phyloP scores from a whole-genome alignment of 306 rosid genomes.

The Cyclanthera cordifolia region DNA sequence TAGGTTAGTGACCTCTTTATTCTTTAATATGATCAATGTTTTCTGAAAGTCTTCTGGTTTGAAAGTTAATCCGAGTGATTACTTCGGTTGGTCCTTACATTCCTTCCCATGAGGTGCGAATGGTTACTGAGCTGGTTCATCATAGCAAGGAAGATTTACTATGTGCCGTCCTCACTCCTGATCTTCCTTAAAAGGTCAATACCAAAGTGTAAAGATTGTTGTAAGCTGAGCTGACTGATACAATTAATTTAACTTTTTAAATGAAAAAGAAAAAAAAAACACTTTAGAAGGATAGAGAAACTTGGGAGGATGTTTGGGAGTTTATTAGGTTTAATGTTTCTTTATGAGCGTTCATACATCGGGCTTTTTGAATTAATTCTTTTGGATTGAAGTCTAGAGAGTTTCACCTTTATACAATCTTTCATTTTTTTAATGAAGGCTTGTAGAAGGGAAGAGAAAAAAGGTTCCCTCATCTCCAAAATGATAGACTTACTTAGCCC shows the following conservation, averaged over 20 bases:
- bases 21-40: neutral
- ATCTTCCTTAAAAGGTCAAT: neutral
- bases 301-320: no score
- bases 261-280: neutral
- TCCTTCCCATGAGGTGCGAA: neutral
- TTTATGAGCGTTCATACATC: no score
- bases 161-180: neutral
- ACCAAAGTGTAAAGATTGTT: no score
- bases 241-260: neutral
- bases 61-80: neutral
- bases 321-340: no score
- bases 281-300: no score
- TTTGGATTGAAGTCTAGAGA: no score
- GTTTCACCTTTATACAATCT: no score
- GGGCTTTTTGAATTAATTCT: no score
- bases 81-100: neutral
- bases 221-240: neutral
- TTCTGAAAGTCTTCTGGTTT: neutral
- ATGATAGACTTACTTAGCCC: neutral
- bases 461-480: neutral
- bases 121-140: neutral
- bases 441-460: no score
- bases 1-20: neutral
- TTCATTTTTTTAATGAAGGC: neutral
- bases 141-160: neutral